A percentile compares a stretch with the other conserved stretches of the same genome.
phyloP scores from a whole-genome alignment of 2,329 filamentous ascomycete species.

The Annulohypoxylon truncatum region DNA sequence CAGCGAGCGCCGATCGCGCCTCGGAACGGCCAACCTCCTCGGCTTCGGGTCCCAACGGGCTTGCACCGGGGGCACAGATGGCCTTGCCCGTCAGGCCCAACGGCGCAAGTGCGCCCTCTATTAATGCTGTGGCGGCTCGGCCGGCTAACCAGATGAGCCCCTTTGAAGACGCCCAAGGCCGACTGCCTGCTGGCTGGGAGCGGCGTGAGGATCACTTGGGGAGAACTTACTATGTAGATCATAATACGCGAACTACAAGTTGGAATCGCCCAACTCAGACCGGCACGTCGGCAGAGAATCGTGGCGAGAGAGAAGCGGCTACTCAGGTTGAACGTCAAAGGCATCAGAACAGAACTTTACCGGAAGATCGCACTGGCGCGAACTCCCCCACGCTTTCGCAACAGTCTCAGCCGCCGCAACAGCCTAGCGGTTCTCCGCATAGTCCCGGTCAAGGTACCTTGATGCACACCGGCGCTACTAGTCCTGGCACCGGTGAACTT shows the following conservation, averaged over 20 bases:
- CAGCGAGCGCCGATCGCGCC: slow-evolving; percentile 56
- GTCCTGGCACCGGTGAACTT: slow-evolving; percentile 92
- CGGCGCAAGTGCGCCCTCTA: slow-evolving; percentile 56
- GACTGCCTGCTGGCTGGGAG: slow-evolving; percentile 94
- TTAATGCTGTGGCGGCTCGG: slow-evolving; percentile 53
- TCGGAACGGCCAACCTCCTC: slow-evolving; percentile 65
- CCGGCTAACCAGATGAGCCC: slow-evolving; percentile 77
- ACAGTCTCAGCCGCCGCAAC: slow-evolving; percentile 56
- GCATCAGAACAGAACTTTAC: slow-evolving; percentile 94
- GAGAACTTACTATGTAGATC: slow-evolving; percentile 97
- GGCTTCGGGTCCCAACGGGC: slow-evolving; percentile 62
- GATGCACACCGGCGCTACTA: slow-evolving; percentile 96
- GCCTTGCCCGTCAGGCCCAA: slow-evolving; percentile 60
- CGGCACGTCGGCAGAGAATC: slow-evolving; percentile 76
- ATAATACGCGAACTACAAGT: slow-evolving; percentile 95
- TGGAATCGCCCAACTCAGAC: slow-evolving; percentile 91
- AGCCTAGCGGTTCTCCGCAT: slow-evolving; percentile 51
- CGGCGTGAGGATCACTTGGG: slow-evolving; percentile 94
- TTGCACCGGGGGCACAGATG: slow-evolving; percentile 55
- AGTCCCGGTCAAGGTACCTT: slow-evolving; percentile 73
- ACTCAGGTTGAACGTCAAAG: slow-evolving; percentile 92
- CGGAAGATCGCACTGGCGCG: slow-evolving; percentile 92
- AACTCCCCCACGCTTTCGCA: slow-evolving; percentile 84
- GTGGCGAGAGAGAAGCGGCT: slow-evolving; percentile 85
- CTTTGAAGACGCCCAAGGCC: slow-evolving; percentile 95